Conservation (phyloP, 805 yeast genomes). For the Suhomyces kilbournensis region DNA sequence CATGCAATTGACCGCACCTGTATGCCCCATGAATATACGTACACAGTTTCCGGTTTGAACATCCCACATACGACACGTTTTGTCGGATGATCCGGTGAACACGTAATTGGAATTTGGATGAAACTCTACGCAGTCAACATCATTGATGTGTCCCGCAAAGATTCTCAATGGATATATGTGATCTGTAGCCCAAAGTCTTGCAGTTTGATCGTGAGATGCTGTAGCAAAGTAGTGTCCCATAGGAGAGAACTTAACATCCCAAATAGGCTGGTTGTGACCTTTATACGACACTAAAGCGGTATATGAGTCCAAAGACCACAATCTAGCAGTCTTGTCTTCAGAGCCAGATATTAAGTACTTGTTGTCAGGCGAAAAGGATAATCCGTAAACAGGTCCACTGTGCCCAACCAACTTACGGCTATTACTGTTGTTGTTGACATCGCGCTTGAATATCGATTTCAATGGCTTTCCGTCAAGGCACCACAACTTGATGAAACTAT, state of each 20-base stretch:
- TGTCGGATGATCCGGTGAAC: slow-evolving; percentile 93
- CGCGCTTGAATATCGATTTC: slow-evolving; percentile 56
- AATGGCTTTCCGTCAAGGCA: slow-evolving; percentile 87
- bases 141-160: slow-evolving; percentile 96
- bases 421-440: slow-evolving; percentile 45
- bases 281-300: slow-evolving; percentile 89
- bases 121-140: slow-evolving; percentile 91
- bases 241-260: slow-evolving; percentile 96
- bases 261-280: slow-evolving; percentile 94
- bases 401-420: slow-evolving; percentile 79
- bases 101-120: slow-evolving; percentile 96
- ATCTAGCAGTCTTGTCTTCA: slow-evolving; percentile 86
- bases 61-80: slow-evolving; percentile 98
- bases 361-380: slow-evolving; percentile 88
- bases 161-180: slow-evolving; percentile 94
- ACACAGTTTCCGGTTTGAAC: slow-evolving; percentile 84
- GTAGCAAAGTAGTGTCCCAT: slow-evolving; percentile 98
- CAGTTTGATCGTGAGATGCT: slow-evolving; percentile 96
- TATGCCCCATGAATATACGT: slow-evolving; percentile 87
- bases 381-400: slow-evolving; percentile 89
- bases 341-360: slow-evolving; percentile 76
- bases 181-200: slow-evolving; percentile 96
- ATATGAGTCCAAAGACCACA: slow-evolving; percentile 93
- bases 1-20: slow-evolving; percentile 79
- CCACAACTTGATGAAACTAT: slow-evolving; percentile 88